Base-by-base conservation (phyloP, 2,329 filamentous ascomycete species). In the Phialemonium atrogriseum region DNA sequence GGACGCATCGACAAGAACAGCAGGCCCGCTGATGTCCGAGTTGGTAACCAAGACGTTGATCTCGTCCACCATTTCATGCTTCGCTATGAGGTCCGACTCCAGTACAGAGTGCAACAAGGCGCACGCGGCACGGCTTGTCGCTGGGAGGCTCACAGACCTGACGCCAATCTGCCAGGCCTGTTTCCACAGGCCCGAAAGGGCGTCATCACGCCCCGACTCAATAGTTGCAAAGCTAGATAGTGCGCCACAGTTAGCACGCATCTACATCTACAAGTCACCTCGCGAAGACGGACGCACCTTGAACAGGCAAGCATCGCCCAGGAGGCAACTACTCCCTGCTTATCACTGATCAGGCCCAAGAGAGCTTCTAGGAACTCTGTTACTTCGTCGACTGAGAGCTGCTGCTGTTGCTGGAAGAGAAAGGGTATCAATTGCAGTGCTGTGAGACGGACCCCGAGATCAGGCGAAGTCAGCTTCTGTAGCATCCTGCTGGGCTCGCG, bases 261-360 rank as follows among this genome's bases (percentile, higher is more conserved):
- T n/a, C n/a, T n/a, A n/a, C n/a, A n/a, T n/a, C n/a, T n/a, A n/a
- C n/a, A n/a, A n/a, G n/a, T n/a, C n/a, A n/a, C n/a, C n/a, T n/a
- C n/a, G n/a, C n/a, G n/a, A n/a, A n/a, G n/a, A n/a, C n/a, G n/a
- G n/a, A n/a, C n/a, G n/a, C n/a, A 88, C 85, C 83, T 84, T 40
- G 84, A 68, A 49, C 86, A 75, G n/a, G 79, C 80, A 32, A 95
- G 55, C 63, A 94, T 76, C 12, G 86, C 80, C 91, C 91, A 98
- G 0, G 79, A 84, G 7, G 79, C 73, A 24, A 80, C 62, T 7
- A 58, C 55, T 10, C 61, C 58, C 42, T 81, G 77, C 46, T 94
- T 88, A 47, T 91, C 82, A 8, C 73, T 67, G 25, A 82, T 73
- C 32, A 70, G 66, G 9, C 60, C 54, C 11, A 67, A 58, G 11